Conservation (phyloP, 768 basidiomycete genomes). For the Cytidiella melzeri region DNA sequence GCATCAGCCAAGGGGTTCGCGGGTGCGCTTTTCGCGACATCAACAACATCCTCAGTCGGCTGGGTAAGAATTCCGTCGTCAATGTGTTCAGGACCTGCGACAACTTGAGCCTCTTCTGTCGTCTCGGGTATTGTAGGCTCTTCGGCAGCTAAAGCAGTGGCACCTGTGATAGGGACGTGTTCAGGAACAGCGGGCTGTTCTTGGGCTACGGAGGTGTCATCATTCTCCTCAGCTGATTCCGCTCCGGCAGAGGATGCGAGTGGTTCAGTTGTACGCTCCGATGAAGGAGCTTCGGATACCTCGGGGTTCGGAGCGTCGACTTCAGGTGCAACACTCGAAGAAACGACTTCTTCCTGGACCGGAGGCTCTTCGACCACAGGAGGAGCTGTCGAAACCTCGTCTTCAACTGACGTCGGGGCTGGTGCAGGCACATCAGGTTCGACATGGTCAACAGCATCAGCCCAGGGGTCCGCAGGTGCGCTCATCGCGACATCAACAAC, state of each 20-base stretch:
- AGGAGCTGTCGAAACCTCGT: not conserved
- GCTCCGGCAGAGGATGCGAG: not conserved
- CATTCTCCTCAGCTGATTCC: not conserved
- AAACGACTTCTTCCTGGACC: not conserved
- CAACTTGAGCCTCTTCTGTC: not conserved
- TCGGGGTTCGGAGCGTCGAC: no score
- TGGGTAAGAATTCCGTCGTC: not conserved
- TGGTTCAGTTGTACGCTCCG: slow-evolving; percentile 2
- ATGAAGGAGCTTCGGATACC: not conserved
- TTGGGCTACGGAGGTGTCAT: not conserved
- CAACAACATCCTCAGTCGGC: not conserved
- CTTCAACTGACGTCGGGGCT: not conserved
- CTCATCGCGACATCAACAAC: not conserved
- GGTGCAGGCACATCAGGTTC: not conserved
- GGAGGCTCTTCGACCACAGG: not conserved
- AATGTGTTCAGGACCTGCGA: no score
- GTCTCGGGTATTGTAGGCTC: not conserved
- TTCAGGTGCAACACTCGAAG: no score
- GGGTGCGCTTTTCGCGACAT: not conserved
- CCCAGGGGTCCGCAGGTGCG: not conserved
- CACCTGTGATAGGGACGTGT: not conserved
- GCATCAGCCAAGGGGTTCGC: not conserved
- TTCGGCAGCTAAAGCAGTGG: not conserved
- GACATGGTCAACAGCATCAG: no score
- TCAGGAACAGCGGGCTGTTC: not conserved